Base-by-base conservation (phyloP, 2,329 filamentous ascomycete genomes). In the Aspergillus niger region DNA sequence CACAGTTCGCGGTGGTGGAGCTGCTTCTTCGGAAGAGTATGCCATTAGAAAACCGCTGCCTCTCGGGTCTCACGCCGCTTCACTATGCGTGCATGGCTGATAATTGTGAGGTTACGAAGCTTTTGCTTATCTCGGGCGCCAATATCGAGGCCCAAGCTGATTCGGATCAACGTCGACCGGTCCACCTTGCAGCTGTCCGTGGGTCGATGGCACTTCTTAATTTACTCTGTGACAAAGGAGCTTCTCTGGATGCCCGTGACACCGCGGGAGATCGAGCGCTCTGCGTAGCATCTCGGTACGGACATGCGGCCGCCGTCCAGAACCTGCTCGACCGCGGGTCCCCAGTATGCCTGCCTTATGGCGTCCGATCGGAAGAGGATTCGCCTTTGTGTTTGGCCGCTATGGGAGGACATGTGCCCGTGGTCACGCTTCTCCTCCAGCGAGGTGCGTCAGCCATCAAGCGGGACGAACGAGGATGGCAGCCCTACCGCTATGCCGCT, bases 301-400 rank as follows among this genome's bases (percentile, higher is more conserved):
- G 76, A 4, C 68, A 76, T 57, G 62, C 70, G 3, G 71, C 72
- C 43, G 70, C 72, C 43, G 76, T 76, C 10, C 67, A 70, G 47
- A 71, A 65, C 10, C 61, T 79, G 13, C 66, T 79, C 13, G 68
- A 74, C 59, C 63, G 66, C 47, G 74, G 74, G 3, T 72, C 74
- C 7, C 65, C 69, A 4, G 51, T 76, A 36, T 71, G 69, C 32
- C 48, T 68, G 13, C 67, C 67, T 30, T 69, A 68, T 58, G 68
- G 65, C 10, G 65, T 57, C 11, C 64, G 65, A 20, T 62, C 63
- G 26, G 66, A 72, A 24, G 73, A 77, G 58, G 76, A 79, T 59
- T 77, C 76, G 2, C 75, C 74, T 3, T 58, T 78, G 22, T 77
- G 76, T 58, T 62, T 77, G 36, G 76, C 76, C 20, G 71, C 74